phyloP scores from a whole-genome alignment of 768 basidiomycete species.

The Agaricus subrufescens region DNA sequence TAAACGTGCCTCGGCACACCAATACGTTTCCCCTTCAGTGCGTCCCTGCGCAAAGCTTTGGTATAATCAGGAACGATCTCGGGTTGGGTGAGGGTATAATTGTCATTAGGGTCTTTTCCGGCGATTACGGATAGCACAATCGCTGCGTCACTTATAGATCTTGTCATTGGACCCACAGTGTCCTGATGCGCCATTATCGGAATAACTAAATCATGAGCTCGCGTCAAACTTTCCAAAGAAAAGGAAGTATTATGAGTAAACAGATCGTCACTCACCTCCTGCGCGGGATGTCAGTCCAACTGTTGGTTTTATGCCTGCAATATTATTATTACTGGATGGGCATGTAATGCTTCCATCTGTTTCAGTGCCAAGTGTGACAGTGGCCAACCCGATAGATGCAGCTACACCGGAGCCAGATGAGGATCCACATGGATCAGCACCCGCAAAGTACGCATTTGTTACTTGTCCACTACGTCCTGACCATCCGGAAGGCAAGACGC shows the following conservation, averaged over 20 bases:
- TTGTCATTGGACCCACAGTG: constrained; percentile 52
- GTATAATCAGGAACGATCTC: constrained; percentile 48
- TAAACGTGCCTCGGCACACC: constrained; percentile 46
- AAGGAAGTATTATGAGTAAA: not conserved
- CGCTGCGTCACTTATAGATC: constrained; percentile 50
- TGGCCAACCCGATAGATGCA: constrained; percentile 44
- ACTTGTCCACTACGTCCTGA: constrained; percentile 54
- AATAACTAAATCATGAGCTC: constrained; percentile 31
- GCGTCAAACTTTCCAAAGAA: too few species aligned
- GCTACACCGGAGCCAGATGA: constrained; percentile 57
- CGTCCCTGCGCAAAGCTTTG: constrained; percentile 42
- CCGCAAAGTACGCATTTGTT: constrained; percentile 44
- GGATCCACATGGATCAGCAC: constrained; percentile 51
- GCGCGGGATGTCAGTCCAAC: constrained; percentile 56
- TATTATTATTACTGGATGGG: constrained; percentile 46
- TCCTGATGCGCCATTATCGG: constrained; percentile 57
- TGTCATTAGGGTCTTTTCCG: constrained; percentile 50
- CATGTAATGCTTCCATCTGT: constrained; percentile 53
- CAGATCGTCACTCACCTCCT: constrained; percentile 34
- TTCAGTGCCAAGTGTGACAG: constrained; percentile 45
- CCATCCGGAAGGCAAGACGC: constrained; percentile 46
- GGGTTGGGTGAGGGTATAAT: constrained; percentile 51
- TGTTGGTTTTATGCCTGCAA: constrained; percentile 58
- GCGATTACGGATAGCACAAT: constrained; percentile 51
- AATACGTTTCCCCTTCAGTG: constrained; percentile 46